Conservation (phyloP, 352 stramenopile species). For the Phytophthora crassamura region DNA sequence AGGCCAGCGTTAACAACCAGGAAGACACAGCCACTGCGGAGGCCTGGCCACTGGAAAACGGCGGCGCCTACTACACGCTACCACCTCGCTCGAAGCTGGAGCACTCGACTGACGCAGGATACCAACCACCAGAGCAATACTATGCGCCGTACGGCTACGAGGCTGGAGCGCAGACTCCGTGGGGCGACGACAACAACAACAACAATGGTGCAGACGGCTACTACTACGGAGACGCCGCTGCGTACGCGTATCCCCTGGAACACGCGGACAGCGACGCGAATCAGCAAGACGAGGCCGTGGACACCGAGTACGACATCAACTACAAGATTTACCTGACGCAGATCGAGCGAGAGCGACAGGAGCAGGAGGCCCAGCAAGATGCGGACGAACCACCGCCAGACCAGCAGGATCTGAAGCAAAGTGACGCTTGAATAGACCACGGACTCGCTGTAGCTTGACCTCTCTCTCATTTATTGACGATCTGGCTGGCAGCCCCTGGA, state of each 20-base stretch:
- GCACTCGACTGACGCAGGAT: conserved; percentile 13
- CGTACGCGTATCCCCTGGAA: conserved; percentile 24
- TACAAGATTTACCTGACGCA: conserved; percentile 80
- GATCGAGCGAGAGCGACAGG: conserved; percentile 35
- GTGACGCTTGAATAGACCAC: conserved; percentile 9
- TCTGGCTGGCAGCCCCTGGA: conserved; percentile 9
- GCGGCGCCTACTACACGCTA: conserved; percentile 28
- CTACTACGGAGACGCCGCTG: conserved; percentile 26
- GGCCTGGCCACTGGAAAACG: conserved; percentile 19
- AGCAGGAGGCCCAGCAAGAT: conserved; percentile 19
- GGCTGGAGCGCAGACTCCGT: conserved; percentile 10
- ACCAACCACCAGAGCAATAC: conserved; percentile 22
- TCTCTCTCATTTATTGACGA: conserved; percentile 12
- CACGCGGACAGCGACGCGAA: conserved; percentile 3
- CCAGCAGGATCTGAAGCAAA: conserved; percentile 10
- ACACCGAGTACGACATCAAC: conserved; percentile 72
- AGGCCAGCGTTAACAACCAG: conserved; percentile 22
- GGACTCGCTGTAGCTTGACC: conserved; percentile 4
- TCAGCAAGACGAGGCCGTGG: conserved; percentile 33
- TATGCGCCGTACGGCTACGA: conserved; percentile 31
- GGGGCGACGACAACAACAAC: conserved; percentile 18
- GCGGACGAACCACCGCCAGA: conserved; percentile 4
- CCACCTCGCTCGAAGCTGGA: conserved; percentile 22
- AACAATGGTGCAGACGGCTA: conserved; percentile 7
- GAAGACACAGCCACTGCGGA: conserved; percentile 19